A percentile compares a stretch with the other conserved stretches of the same genome.
phyloP scores from a whole-genome alignment of 257 asterid genomes.

The Ilex asprella region DNA sequence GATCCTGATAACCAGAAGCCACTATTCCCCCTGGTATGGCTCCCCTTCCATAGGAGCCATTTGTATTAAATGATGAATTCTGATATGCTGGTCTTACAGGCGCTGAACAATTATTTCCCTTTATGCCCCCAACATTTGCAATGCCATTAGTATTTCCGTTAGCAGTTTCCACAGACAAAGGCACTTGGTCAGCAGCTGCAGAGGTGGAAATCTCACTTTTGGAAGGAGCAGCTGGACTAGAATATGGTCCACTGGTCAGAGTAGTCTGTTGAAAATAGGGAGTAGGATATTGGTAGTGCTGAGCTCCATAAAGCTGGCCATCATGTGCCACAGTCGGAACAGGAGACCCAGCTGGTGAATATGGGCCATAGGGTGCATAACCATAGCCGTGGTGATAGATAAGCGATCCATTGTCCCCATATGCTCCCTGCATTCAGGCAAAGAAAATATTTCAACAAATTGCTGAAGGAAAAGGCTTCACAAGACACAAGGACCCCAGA shows the following conservation, averaged over 20 bases:
- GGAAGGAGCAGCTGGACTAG: constrained; percentile 27
- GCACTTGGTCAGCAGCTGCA: constrained; percentile 42
- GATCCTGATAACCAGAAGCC: too few species aligned
- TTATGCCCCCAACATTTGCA: too few species aligned
- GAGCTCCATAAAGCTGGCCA: constrained; percentile 66
- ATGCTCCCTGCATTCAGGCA: constrained; percentile 38
- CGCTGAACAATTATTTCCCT: too few species aligned
- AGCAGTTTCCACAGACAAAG: constrained; percentile 42
- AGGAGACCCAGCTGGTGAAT: constrained; percentile 59
- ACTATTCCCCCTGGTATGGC: too few species aligned
- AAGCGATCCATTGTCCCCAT: constrained; percentile 60
- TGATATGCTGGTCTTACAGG: too few species aligned
- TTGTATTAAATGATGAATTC: too few species aligned
- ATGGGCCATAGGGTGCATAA: constrained; percentile 53
- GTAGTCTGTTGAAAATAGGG: constrained; percentile 52
- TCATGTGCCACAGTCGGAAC: constrained; percentile 62
- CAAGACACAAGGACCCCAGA: too few species aligned
- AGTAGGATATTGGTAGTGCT: constrained; percentile 61
- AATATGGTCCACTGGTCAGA: constrained; percentile 32
- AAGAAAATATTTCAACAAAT: neutral
- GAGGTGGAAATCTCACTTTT: constrained; percentile 51
- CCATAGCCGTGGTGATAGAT: constrained; percentile 63
- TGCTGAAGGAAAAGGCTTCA: too few species aligned
- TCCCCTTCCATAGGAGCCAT: too few species aligned
- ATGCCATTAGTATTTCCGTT: constrained; percentile 35